These are phyloP conservation scores for Coemansia sp. DNA, from an alignment of 192 early-diverging fungal genomes.

Conservation along the genomic window DNA sequence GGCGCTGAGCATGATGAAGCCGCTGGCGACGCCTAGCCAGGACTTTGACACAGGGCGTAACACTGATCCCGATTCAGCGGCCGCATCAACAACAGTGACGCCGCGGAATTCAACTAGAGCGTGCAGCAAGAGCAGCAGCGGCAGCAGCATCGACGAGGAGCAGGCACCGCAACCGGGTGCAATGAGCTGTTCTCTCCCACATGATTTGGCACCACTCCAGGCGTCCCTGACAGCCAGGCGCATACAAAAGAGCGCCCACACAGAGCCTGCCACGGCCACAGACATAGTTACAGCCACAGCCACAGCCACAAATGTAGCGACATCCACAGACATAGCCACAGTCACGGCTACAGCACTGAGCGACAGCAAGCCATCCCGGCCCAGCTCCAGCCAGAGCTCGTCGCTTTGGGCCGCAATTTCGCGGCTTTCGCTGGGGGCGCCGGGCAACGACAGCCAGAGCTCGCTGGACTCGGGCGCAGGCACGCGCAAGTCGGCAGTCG, in stretches of 20 bases:
- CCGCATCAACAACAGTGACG: conserved; percentile 2
- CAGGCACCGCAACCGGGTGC: background rate
- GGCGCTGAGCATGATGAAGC: conserved; percentile 31
- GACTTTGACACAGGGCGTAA: conserved; percentile 2
- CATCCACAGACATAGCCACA: background rate
- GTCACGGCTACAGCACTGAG: background rate
- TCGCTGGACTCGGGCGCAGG: conserved; percentile 5
- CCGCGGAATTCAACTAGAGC: conserved; percentile 1
- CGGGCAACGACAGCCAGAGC: conserved; percentile 10
- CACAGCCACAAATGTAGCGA: background rate
- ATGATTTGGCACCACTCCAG: background rate
- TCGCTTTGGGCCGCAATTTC: conserved; percentile 23
- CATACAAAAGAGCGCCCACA: background rate
- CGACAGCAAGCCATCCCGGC: background rate
- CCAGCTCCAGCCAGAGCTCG: background rate
- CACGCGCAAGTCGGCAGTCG: conserved; percentile 14
- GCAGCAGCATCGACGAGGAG: conserved; percentile 5
- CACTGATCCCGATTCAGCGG: background rate
- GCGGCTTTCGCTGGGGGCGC: conserved; percentile 11
- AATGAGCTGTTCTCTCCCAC: background rate
- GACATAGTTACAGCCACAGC: background rate
- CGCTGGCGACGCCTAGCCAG: conserved; percentile 10
- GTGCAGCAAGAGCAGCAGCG: conserved; percentile 10
- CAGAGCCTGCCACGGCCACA: conserved; percentile 1
- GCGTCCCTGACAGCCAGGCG: background rate